Conservation (phyloP, 768 basidiomycete genomes). For the Pisolithus albus region DNA sequence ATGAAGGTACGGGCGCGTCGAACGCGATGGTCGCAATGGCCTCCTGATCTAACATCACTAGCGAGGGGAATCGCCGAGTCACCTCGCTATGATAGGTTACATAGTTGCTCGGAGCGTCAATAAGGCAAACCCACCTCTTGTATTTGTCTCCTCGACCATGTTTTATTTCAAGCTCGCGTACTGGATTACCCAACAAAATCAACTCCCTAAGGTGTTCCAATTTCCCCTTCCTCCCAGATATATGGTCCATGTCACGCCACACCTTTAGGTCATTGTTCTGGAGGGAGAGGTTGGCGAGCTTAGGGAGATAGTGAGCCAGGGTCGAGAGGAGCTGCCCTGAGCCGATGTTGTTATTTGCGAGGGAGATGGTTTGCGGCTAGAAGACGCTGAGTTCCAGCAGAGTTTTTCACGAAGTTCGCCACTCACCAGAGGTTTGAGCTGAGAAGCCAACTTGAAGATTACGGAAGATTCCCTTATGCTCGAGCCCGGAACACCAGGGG, state of each 20-base stretch:
- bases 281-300: slow-evolving; percentile 71
- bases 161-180: slow-evolving; percentile 55
- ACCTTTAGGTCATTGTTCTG: slow-evolving; percentile 68
- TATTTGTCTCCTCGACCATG: slow-evolving; percentile 56
- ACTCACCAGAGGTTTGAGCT: slow-evolving; percentile 67
- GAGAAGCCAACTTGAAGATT: slow-evolving; percentile 80
- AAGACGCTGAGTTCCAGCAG: not conserved
- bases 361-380: slow-evolving; percentile 73
- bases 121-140: slow-evolving; percentile 45
- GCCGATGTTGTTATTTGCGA: slow-evolving; percentile 71
- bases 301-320: slow-evolving; percentile 70
- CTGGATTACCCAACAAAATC: slow-evolving; percentile 68
- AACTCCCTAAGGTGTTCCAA: slow-evolving; percentile 63
- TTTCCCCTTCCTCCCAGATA: slow-evolving; percentile 53
- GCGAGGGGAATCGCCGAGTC: slow-evolving; percentile 68
- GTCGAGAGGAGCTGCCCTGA: slow-evolving; percentile 52
- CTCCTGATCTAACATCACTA: slow-evolving; percentile 81
- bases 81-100: slow-evolving; percentile 53
- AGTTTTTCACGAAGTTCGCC: not conserved
- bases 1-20: slow-evolving; percentile 56
- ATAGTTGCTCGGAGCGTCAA: not conserved
- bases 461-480: slow-evolving; percentile 65
- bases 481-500: slow-evolving; percentile 65
- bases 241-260: slow-evolving; percentile 64
- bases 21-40: slow-evolving; percentile 73